phyloP scores from a whole-genome alignment of 169 alveolate species.

The Plasmodium ovale region DNA sequence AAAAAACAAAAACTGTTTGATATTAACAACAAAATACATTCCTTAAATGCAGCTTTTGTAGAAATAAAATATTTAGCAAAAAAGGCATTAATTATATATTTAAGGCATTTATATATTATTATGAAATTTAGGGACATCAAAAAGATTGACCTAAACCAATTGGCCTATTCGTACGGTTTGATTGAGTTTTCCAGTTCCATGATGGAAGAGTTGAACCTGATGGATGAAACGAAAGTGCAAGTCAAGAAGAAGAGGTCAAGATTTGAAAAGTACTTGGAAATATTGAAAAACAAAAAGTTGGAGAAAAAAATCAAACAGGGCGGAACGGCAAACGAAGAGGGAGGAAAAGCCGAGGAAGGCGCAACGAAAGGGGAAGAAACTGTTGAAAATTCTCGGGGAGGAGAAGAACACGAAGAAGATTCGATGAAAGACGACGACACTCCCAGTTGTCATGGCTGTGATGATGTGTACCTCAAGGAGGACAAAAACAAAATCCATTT shows the following conservation, averaged over 20 bases:
- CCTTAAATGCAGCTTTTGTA: conserved; percentile 73
- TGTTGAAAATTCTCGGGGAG: too few relatives aligned
- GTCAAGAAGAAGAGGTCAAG: conserved; percentile 50
- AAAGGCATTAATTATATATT: conserved; percentile 57
- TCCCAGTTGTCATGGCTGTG: neutral
- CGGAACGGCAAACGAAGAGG: neutral
- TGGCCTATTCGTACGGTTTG: conserved; percentile 59
- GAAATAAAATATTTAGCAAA: conserved; percentile 68
- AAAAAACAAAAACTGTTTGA: conserved; percentile 66
- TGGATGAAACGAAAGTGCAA: conserved; percentile 5
- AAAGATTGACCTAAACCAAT: conserved; percentile 32
- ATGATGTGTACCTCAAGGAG: neutral
- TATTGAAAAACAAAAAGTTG: conserved; percentile 26
- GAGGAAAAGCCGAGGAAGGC: neutral
- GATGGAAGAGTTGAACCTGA: conserved; percentile 38
- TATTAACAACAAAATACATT: conserved; percentile 60
- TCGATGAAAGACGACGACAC: neutral
- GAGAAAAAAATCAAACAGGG: conserved; percentile 4
- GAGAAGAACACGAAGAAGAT: neutral
- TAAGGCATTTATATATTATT: conserved; percentile 68
- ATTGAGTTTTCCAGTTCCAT: conserved; percentile 38
- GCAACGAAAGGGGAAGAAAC: neutral
- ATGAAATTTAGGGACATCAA: conserved; percentile 64
- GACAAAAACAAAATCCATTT: neutral
- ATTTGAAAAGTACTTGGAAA: conserved; percentile 61